Percentiles rank a stretch among this genome's conserved stretches.
phyloP scores from a whole-genome alignment of 2,329 filamentous ascomycete genomes.

The Alternaria viburni region DNA sequence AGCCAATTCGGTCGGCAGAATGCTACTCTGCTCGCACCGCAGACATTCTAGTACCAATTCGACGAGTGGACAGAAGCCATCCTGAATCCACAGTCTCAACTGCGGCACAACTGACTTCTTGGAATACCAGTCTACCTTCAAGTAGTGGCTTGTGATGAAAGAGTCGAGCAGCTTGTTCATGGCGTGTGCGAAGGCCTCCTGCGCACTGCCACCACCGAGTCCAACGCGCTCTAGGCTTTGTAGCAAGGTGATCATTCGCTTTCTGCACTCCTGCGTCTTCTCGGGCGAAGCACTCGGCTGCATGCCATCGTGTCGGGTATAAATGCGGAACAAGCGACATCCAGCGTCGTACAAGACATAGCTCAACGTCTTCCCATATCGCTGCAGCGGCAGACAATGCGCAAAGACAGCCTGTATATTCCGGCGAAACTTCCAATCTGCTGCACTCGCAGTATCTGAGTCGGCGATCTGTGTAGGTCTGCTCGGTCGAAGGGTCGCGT shows the following conservation, averaged over 20 bases:
- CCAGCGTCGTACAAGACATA: constrained; percentile 62
- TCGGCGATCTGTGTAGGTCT: constrained; percentile 44
- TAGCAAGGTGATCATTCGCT: constrained; percentile 63
- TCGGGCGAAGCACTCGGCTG: constrained; percentile 24
- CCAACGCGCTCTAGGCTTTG: constrained; percentile 69
- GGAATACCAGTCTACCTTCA: constrained; percentile 64
- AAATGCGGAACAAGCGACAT: constrained; percentile 53
- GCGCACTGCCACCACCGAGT: constrained; percentile 71
- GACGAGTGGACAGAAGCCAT: constrained; percentile 69
- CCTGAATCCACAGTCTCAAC: constrained; percentile 71
- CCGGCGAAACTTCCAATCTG: constrained; percentile 59
- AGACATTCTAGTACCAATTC: constrained; percentile 63
- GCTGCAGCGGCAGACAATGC: constrained; percentile 63
- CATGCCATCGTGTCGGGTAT: constrained; percentile 35
- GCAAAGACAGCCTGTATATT: constrained; percentile 70
- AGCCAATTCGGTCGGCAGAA: constrained; percentile 58
- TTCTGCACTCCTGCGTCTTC: constrained; percentile 47
- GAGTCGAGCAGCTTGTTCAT: constrained; percentile 70
- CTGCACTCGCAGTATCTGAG: constrained; percentile 21
- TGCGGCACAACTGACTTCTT: constrained; percentile 64
- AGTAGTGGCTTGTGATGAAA: constrained; percentile 67
- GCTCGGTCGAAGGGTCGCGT: constrained; percentile 42
- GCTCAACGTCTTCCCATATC: constrained; percentile 62
- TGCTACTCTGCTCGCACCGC: constrained; percentile 33
- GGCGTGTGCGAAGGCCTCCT: constrained; percentile 73